Conservation (phyloP, 1,284 basidiomycete species). For the Xanthoconium separans region DNA sequence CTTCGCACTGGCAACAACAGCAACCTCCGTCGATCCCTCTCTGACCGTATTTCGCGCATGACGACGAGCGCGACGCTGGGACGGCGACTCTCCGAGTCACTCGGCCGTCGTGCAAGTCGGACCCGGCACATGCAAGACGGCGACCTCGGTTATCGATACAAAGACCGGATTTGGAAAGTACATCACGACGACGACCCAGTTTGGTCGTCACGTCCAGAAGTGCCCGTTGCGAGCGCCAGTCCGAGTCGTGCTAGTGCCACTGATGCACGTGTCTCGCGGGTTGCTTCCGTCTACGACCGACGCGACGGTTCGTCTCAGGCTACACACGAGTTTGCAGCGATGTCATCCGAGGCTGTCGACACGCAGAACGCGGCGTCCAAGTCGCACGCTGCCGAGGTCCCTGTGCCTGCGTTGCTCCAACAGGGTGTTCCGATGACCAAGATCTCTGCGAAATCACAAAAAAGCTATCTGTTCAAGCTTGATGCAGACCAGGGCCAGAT, state of each 20-base stretch:
- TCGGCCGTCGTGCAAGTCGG: conserved; percentile 8
- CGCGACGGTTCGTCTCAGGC: too few relatives aligned
- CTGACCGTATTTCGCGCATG: conserved; percentile 24
- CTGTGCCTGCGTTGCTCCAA: conserved; percentile 54
- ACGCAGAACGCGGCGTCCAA: neutral
- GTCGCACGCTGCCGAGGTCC: conserved; percentile 35
- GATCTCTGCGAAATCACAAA: conserved; percentile 83
- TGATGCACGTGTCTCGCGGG: neutral
- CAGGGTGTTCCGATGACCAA: conserved; percentile 80
- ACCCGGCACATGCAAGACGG: neutral
- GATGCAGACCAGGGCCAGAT: conserved; percentile 82
- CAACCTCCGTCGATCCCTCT: conserved; percentile 16
- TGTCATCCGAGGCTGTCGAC: conserved; percentile 4
- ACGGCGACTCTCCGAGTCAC: conserved; percentile 19
- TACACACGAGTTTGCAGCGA: neutral
- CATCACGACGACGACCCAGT: neutral
- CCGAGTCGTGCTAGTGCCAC: neutral
- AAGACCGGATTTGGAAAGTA: conserved; percentile 24
- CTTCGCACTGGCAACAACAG: neutral
- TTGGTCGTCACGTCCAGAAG: neutral
- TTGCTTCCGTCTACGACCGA: neutral
- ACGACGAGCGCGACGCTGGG: conserved; percentile 19
- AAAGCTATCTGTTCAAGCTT: conserved; percentile 71
- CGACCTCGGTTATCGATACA: neutral
- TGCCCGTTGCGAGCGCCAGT: too few relatives aligned